Base-by-base conservation (phyloP, 768 basidiomycete species). In the Russula foetens region DNA sequence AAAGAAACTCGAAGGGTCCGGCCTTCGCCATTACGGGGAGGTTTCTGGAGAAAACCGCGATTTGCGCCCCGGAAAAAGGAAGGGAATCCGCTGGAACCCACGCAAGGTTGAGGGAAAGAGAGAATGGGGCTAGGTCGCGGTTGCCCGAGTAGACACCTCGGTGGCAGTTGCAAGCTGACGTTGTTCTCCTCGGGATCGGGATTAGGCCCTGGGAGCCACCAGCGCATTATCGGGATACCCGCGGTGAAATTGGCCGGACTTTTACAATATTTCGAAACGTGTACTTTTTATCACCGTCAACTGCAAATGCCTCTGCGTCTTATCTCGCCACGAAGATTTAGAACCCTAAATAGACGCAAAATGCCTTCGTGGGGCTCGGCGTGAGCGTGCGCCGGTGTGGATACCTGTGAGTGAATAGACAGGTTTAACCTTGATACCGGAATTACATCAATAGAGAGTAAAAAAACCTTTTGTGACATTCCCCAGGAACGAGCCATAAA, bases 71-170 rank as follows among this genome's bases (percentile, higher is more conserved):
- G 49, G 39, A 54, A 52, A 56, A 61, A 52, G 48, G 46, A 46
- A 21, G 0, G 19, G 35, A 39, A 46, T 55, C 19, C 14, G 43
- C 48, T 49, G 59, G 46, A 38, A 21, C 5, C 26, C 44, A 7
- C 33, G 45, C 51, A 48, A 57, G 35, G 54, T 41, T 41, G 44
- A 54, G 53, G 54, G 48, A 11, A 47, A 15, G 35, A 41, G 29
- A 60, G 58, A 63, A 54, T 52, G 63, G 63, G 39, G 63, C 60
- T 57, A 62, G 44, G 52, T 64, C 60, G 63, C 60, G 60, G 60
- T 54, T 39, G 38, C 44, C 24, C 45, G 39, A 44, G 57, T 52
- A 46, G 39, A 31, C 47, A 43, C 35, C 44, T 41, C 45, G 59
- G 63, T 33, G 15, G 45, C 23, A 39, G 28, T 51, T 48, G 58